Percentiles rank a stretch among this genome's conserved stretches.
Conservation (phyloP, 768 basidiomycete species). For the Boletellus ananas region DNA sequence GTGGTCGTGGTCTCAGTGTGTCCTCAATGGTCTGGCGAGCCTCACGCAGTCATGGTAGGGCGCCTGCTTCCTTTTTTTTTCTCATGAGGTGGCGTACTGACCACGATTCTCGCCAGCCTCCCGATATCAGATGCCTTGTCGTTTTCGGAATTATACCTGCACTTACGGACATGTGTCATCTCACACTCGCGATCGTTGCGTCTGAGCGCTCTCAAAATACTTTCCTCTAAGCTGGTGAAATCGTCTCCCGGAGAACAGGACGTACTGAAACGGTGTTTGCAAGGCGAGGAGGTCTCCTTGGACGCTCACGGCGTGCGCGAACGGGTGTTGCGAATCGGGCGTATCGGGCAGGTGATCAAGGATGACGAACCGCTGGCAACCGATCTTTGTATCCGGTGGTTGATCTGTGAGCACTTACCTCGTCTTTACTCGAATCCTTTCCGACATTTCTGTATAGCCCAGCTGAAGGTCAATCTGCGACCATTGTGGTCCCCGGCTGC, state of each 20-base stretch:
- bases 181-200: constrained; percentile 73
- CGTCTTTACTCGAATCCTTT: background rate
- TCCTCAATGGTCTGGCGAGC: constrained; percentile 51
- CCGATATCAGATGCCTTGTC: constrained; percentile 26
- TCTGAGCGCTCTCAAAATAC: constrained; percentile 58
- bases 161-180: constrained; percentile 52
- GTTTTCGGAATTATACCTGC: constrained; percentile 49
- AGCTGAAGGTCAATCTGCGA: constrained; percentile 89
- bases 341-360: constrained; percentile 59
- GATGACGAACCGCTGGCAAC: constrained; percentile 50
- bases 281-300: constrained; percentile 77
- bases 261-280: constrained; percentile 61
- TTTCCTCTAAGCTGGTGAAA: constrained; percentile 50
- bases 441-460: constrained; percentile 46
- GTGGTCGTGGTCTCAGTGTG: constrained; percentile 59
- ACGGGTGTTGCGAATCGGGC: constrained; percentile 71
- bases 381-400: constrained; percentile 66
- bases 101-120: constrained; percentile 9
- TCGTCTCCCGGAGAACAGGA: constrained; percentile 44
- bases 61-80: background rate
- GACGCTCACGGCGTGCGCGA: constrained; percentile 83
- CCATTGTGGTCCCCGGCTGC: constrained; percentile 87
- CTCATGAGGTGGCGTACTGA: background rate
- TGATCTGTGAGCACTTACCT: constrained; percentile 51
- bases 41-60: constrained; percentile 47